These are phyloP conservation scores for Alternaria angustiovoidea DNA, from an alignment of 2,329 filamentous ascomycete genomes.

Conservation along the genomic window DNA sequence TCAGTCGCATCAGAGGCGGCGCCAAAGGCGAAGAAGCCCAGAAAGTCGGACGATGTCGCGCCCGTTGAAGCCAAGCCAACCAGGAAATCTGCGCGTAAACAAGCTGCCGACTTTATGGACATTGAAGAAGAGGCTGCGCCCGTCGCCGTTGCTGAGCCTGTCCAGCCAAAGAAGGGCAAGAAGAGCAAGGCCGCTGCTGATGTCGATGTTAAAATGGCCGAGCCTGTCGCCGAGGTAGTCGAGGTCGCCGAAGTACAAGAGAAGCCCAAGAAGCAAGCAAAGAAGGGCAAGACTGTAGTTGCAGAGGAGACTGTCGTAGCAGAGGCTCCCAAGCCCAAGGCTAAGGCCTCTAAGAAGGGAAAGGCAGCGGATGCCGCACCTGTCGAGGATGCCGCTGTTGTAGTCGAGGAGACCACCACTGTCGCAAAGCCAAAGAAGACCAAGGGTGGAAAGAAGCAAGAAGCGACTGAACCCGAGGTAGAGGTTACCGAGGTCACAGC, in stretches of 20 bases:
- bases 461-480: slow-evolving; percentile 19
- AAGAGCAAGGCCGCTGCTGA: slow-evolving; percentile 34
- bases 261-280: slow-evolving; percentile 27
- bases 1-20: slow-evolving; percentile 45
- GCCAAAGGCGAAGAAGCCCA: slow-evolving; percentile 51
- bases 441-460: slow-evolving; percentile 24
- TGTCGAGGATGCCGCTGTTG: slow-evolving; percentile 19
- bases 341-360: slow-evolving; percentile 34
- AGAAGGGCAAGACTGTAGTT: slow-evolving; percentile 24
- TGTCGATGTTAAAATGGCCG: slow-evolving; percentile 3
- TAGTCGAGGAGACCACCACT: slow-evolving; percentile 14
- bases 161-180: slow-evolving; percentile 50
- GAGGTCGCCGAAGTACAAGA: slow-evolving; percentile 16
- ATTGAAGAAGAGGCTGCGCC: slow-evolving; percentile 34
- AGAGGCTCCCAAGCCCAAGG: slow-evolving; percentile 27
- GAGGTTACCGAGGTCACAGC: slow-evolving; percentile 24
- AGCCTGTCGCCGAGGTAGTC: slow-evolving; percentile 7
- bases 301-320: slow-evolving; percentile 16
- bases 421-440: slow-evolving; percentile 32
- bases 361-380: slow-evolving; percentile 24
- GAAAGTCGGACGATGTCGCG: slow-evolving; percentile 43
- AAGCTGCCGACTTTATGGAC: slow-evolving; percentile 47
- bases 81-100: slow-evolving; percentile 46
- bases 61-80: slow-evolving; percentile 29
- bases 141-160: slow-evolving; percentile 21